phyloP scores from a whole-genome alignment of 208 protist genomes.

The Wallacemonas sp. region DNA sequence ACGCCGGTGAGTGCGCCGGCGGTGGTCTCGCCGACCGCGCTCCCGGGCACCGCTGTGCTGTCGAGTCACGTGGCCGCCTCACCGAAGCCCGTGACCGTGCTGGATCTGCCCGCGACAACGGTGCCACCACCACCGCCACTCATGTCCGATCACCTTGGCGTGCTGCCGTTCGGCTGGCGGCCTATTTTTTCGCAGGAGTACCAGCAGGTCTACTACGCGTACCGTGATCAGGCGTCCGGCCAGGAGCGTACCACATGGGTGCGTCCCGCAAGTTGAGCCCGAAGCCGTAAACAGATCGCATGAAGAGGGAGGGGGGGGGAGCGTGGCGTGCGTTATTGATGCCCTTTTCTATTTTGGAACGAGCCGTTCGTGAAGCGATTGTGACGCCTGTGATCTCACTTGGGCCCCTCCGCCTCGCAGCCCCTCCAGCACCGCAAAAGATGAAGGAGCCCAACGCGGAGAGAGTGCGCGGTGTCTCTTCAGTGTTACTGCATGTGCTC shows the following conservation, averaged over 20 bases:
- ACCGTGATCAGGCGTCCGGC: slow-evolving; percentile 51
- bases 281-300: neutral
- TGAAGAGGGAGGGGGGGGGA: neutral
- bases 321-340: neutral
- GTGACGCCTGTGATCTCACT: no score
- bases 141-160: slow-evolving; percentile 23
- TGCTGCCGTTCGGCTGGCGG: slow-evolving; percentile 62
- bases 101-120: neutral
- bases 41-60: neutral
- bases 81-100: neutral
- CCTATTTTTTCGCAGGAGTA: slow-evolving; percentile 73
- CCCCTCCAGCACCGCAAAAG: no score
- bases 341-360: no score
- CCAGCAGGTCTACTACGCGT: slow-evolving; percentile 72
- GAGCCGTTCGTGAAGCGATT: no score
- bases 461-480: no score
- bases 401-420: no score
- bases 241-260: slow-evolving; percentile 71
- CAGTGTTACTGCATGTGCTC: no score
- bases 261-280: slow-evolving; percentile 17
- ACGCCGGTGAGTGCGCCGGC: no score
- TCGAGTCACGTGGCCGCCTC: neutral
- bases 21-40: no score
- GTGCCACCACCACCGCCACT: slow-evolving; percentile 10
- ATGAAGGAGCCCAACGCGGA: no score